phyloP scores from a whole-genome alignment of 2,329 filamentous ascomycete genomes.

The Fusarium nurragi region DNA sequence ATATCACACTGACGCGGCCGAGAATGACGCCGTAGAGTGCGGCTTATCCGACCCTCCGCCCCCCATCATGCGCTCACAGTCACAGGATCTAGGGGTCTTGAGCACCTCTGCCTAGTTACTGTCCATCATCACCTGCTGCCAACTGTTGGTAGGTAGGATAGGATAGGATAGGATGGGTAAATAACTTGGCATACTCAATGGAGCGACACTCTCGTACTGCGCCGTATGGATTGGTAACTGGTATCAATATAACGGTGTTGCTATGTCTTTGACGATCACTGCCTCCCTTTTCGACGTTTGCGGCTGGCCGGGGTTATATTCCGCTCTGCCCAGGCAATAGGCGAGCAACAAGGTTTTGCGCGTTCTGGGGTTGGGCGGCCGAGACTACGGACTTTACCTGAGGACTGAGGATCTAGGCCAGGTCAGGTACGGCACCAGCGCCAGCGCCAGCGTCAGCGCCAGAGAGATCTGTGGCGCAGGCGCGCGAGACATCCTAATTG shows the following conservation, averaged over 20 bases:
- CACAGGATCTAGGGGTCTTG: constrained; percentile 19
- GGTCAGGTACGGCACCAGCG: constrained; percentile 8
- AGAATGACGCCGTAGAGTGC: constrained; percentile 40
- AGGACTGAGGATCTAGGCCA: constrained; percentile 5
- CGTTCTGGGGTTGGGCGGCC: constrained; percentile 24
- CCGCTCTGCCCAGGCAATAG: constrained; percentile 20
- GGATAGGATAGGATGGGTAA: no score
- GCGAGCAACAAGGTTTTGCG: constrained; percentile 12
- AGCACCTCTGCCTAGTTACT: not conserved
- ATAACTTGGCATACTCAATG: no score
- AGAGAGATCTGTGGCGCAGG: constrained; percentile 33
- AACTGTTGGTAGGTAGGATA: not conserved
- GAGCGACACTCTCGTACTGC: not conserved
- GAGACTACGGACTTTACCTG: constrained; percentile 7
- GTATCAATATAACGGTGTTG: not conserved
- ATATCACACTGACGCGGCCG: constrained; percentile 36
- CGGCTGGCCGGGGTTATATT: constrained; percentile 30
- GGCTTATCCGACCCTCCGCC: constrained; percentile 32
- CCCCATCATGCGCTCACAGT: constrained; percentile 18
- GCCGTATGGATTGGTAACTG: not conserved
- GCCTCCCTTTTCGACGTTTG: constrained; percentile 1
- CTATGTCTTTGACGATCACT: not conserved
- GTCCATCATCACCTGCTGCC: not conserved
- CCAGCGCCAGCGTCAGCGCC: not conserved
- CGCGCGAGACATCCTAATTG: constrained; percentile 5